Evolutionary conservation across 768 basidiomycete genomes (phyloP), one percentile per base, ranked within the genome.

Genomic region (Lentinula sp.): DNA sequence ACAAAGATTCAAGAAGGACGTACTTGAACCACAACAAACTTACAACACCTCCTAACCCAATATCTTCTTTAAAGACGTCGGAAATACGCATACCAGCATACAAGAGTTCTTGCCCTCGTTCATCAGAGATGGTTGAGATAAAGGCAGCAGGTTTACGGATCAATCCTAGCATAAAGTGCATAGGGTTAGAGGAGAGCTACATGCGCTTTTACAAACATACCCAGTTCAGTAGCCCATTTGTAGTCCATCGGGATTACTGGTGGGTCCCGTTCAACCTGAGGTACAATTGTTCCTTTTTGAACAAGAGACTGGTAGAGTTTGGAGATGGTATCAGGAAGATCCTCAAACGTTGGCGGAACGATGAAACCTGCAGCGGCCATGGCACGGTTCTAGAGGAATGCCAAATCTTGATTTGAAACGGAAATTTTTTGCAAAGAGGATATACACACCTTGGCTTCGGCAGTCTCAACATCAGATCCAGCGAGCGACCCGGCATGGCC

Each of bases 211-310:
- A 20, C 9, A 60, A 37, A 59, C 23, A 54, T 33, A 57, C 20
- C 16, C 62, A 68, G 18, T 42, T 74, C 74, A 78, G 95, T 93
- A 39, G 95, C 95, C 96, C 96, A 98, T 82, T 98, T 98, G 87
- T 98, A 99, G 78, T 99, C 96, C 93, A 98, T 98, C n/a, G 96
- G 96, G 72, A 98, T 98, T 61, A 91, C 87, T 9, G 96, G 96
- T 4, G 95, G 94, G 23, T 94, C 91, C 59, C 86, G 79, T 80
- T 99, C 96, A 41, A 76, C 67, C 79, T 86, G 80, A 65, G 85
- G 87, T 39, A 78, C 73, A 73, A 99, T 84, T 35, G 75, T 69
- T 37, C 95, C 93, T 50, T 68, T 73, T 62, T 73, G 70, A 60
- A 98, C 89, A 65, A 99, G 90, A 58, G 71, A 76, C 62, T 95